A percentile compares a stretch with the other conserved stretches of the same genome.
Evolutionary conservation across 345 rosid genomes (phyloP).

Genomic region (Acer saccharum): DNA sequence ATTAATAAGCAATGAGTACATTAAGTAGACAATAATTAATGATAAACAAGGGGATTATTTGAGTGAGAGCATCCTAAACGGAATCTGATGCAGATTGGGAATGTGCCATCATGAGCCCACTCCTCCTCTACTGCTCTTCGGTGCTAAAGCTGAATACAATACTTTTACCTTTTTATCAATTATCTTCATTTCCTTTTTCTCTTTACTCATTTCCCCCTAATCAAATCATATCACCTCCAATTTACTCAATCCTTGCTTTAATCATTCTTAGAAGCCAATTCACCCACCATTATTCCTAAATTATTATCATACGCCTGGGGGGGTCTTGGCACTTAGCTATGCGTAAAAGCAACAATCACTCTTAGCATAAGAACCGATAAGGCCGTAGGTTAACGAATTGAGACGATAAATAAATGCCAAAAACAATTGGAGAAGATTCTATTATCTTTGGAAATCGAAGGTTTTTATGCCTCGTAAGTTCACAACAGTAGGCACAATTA

Average conservation of each 20-base stretch:
- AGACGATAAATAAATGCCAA: no score
- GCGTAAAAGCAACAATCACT: no score
- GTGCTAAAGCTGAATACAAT: not conserved
- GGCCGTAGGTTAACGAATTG: no score
- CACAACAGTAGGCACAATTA: no score
- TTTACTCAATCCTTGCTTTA: not conserved
- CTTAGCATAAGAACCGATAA: no score
- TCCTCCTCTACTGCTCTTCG: not conserved
- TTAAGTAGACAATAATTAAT: not conserved
- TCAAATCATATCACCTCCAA: not conserved
- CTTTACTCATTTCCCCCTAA: not conserved
- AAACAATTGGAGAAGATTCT: no score
- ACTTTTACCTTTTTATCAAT: not conserved
- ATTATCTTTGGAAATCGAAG: no score
- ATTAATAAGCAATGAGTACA: no score
- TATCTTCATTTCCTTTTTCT: not conserved
- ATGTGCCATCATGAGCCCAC: constrained; percentile 3
- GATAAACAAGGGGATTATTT: not conserved
- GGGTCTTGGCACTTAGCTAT: no score
- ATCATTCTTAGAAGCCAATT: constrained; percentile 22
- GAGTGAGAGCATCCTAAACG: not conserved
- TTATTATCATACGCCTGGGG: not conserved
- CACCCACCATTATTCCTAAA: constrained; percentile 5
- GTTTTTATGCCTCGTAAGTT: no score
- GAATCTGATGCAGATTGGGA: not conserved